These are phyloP conservation scores for Euphorbia tirucalli DNA, from an alignment of 345 rosid species.

Conservation along the genomic window DNA sequence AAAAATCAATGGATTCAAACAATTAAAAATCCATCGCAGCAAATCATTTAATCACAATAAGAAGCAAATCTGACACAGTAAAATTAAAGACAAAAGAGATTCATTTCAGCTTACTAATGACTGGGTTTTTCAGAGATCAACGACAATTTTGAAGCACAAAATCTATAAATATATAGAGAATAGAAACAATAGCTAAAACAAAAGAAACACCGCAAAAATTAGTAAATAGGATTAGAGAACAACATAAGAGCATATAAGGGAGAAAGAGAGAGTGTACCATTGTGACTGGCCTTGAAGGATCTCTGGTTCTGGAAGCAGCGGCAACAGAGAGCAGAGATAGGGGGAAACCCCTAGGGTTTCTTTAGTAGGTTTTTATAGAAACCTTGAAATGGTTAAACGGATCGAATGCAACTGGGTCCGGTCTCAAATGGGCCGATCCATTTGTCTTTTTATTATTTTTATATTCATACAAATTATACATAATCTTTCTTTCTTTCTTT, in stretches of 20 bases:
- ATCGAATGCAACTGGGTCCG: neutral
- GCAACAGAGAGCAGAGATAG: neutral
- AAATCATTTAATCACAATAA: neutral
- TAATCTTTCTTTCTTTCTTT: no score
- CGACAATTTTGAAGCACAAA: neutral
- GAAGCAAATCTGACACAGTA: neutral
- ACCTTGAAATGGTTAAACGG: neutral
- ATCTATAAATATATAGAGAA: neutral
- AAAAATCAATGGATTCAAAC: no score
- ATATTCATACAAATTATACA: no score
- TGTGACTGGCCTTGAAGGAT: neutral
- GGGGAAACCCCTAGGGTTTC: neutral
- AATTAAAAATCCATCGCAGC: no score
- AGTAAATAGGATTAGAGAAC: no score
- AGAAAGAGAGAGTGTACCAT: conserved; percentile 7
- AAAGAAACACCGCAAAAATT: neutral
- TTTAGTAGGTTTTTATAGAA: neutral
- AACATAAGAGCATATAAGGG: neutral
- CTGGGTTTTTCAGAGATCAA: neutral
- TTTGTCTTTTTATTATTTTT: no score
- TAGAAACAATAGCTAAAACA: neutral
- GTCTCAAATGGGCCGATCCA: neutral
- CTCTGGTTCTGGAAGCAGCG: neutral
- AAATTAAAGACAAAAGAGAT: neutral
- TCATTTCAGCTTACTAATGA: neutral